Evolutionary conservation across 2,329 filamentous ascomycete species (phyloP).

Genomic region (Pseudogymnoascus sp.): DNA sequence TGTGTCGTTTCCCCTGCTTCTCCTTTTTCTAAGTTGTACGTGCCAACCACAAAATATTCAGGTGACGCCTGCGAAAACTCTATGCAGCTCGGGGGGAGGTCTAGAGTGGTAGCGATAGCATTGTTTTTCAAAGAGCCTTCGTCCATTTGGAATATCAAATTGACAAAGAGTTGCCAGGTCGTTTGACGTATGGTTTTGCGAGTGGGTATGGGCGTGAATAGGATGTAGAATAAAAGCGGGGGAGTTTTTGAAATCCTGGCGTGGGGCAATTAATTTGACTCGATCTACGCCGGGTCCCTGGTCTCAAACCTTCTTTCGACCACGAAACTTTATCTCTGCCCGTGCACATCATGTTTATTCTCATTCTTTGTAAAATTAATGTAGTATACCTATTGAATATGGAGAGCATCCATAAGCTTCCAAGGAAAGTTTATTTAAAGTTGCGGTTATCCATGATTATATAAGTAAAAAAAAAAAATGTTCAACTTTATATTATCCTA

Average conservation of each 20-base stretch:
- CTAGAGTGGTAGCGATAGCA: conserved; percentile 38
- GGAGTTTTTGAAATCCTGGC: neutral
- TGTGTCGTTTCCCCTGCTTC: conserved; percentile 12
- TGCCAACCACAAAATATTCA: conserved; percentile 68
- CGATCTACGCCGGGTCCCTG: conserved; percentile 1
- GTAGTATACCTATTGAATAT: neutral
- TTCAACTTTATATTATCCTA: neutral
- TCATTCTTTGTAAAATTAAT: neutral
- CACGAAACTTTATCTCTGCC: neutral
- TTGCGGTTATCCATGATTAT: neutral
- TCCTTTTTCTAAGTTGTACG: conserved; percentile 63
- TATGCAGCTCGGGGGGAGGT: conserved; percentile 69
- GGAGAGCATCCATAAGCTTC: neutral
- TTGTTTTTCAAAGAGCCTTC: neutral
- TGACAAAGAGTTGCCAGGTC: neutral
- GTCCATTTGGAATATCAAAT: conserved; percentile 6
- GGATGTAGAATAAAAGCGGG: neutral
- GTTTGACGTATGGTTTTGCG: neutral
- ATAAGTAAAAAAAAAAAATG: neutral
- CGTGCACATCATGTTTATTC: neutral
- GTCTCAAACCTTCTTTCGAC: conserved; percentile 1
- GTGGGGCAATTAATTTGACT: conserved; percentile 5
- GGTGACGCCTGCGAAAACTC: conserved; percentile 58
- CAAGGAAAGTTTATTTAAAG: neutral
- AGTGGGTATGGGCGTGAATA: neutral